A percentile compares a stretch with the other conserved stretches of the same genome.
Evolutionary conservation across 768 basidiomycete species (phyloP).

Genomic region (Pleurotus ostreatus): DNA sequence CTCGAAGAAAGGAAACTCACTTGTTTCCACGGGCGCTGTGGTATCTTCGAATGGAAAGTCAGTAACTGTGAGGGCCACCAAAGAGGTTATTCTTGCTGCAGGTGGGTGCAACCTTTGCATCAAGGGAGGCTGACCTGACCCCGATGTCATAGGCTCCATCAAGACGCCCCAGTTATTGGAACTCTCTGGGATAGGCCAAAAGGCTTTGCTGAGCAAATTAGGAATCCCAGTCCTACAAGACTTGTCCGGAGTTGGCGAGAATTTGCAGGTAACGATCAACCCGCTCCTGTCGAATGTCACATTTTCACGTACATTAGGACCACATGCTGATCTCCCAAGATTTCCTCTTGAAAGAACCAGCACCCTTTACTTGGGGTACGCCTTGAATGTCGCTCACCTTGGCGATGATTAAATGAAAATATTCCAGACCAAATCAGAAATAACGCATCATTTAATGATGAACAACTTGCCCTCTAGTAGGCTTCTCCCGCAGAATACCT

Average conservation of each 20-base stretch:
- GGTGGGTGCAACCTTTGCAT: conserved; percentile 9
- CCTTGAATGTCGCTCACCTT: neutral
- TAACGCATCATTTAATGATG: neutral
- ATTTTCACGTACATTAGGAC: neutral
- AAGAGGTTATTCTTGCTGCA: conserved; percentile 38
- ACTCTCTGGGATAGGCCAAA: conserved; percentile 41
- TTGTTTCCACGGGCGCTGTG: conserved; percentile 8
- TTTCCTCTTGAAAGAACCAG: conserved; percentile 1
- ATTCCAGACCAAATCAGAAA: neutral
- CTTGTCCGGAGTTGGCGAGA: conserved; percentile 40
- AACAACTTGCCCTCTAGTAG: neutral
- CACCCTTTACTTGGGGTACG: neutral
- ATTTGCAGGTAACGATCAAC: conserved; percentile 14
- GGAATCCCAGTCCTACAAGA: conserved; percentile 26
- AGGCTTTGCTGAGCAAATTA: conserved; percentile 19
- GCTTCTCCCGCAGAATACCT: neutral
- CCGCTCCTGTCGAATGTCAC: too few relatives aligned
- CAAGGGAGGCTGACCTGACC: neutral
- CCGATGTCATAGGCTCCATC: conserved; percentile 11
- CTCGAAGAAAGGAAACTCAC: conserved; percentile 1
- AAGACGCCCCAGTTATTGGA: conserved; percentile 39
- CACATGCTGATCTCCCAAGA: conserved; percentile 1
- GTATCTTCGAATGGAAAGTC: conserved; percentile 9
- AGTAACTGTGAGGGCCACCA: conserved; percentile 27
- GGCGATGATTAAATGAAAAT: neutral